Conservation (phyloP, 176 grass and related monocot genomes). For the Poa pratensis region DNA sequence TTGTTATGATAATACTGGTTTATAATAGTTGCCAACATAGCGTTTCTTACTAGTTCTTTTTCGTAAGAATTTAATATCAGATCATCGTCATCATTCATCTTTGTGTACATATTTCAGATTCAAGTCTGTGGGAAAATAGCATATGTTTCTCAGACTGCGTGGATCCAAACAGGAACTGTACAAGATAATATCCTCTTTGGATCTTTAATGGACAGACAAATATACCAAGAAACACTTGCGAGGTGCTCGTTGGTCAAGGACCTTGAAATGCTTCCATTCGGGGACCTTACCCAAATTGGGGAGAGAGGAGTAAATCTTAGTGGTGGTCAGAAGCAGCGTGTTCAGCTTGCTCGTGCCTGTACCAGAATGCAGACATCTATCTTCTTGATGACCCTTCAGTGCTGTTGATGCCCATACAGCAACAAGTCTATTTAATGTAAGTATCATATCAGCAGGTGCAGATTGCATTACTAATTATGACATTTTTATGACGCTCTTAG, state of each 20-base stretch:
- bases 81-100: background rate
- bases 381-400: slow-evolving; percentile 98
- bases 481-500: background rate
- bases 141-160: slow-evolving; percentile 92
- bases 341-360: slow-evolving; percentile 94
- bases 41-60: background rate
- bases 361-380: slow-evolving; percentile 87
- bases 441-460: background rate
- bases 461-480: background rate
- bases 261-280: slow-evolving; percentile 77
- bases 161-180: slow-evolving; percentile 91
- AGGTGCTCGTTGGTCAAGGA: slow-evolving; percentile 82
- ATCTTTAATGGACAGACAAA: slow-evolving; percentile 67
- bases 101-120: slow-evolving; percentile 57
- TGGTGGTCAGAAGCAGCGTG: slow-evolving; percentile 92
- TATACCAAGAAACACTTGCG: slow-evolving; percentile 72
- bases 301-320: slow-evolving; percentile 95
- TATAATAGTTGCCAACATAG: background rate
- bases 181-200: slow-evolving; percentile 94
- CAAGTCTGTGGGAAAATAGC: slow-evolving; percentile 77
- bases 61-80: background rate
- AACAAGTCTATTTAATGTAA: slow-evolving; percentile 88
- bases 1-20: slow-evolving; percentile 8
- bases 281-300: slow-evolving; percentile 82
- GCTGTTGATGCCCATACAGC: slow-evolving; percentile 92